A percentile compares a stretch with the other conserved stretches of the same genome.
Evolutionary conservation across 805 yeast species (phyloP).

Genomic region (Candida dajiaensis): DNA sequence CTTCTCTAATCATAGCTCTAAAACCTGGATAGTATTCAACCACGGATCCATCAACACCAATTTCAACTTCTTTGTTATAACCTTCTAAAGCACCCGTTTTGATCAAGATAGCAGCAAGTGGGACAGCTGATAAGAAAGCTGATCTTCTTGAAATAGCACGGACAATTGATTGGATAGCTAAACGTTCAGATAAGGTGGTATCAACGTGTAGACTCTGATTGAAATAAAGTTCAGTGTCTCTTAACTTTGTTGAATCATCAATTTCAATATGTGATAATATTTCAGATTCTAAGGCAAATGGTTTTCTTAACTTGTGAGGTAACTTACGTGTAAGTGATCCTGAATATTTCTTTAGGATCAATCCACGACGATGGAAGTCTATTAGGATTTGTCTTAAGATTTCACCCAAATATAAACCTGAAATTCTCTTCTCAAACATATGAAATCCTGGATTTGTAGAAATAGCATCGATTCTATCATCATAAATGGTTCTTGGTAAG

Average conservation of each 20-base stretch:
- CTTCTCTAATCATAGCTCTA: slow-evolving; percentile 73
- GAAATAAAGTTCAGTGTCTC: slow-evolving; percentile 63
- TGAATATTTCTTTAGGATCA: slow-evolving; percentile 51
- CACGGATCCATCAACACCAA: slow-evolving; percentile 95
- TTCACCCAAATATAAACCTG: slow-evolving; percentile 93
- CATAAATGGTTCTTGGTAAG: slow-evolving; percentile 77
- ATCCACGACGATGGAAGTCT: slow-evolving; percentile 55
- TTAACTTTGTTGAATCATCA: slow-evolving; percentile 71
- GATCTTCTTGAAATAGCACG: slow-evolving; percentile 81
- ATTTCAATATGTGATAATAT: slow-evolving; percentile 82
- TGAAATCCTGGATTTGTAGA: slow-evolving; percentile 86
- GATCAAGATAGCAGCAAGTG: slow-evolving; percentile 73
- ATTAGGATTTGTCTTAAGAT: slow-evolving; percentile 67
- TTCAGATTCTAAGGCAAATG: slow-evolving; percentile 77
- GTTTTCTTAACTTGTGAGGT: slow-evolving; percentile 60
- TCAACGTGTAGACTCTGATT: slow-evolving; percentile 51
- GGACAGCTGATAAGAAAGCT: slow-evolving; percentile 82
- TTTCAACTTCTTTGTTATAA: slow-evolving; percentile 71
- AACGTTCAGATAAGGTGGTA: slow-evolving; percentile 62
- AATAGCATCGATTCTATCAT: slow-evolving; percentile 57
- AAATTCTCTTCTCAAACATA: slow-evolving; percentile 86
- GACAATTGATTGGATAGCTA: slow-evolving; percentile 64
- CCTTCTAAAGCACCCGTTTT: slow-evolving; percentile 59
- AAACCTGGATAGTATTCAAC: slow-evolving; percentile 94
- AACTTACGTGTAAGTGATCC: slow-evolving; percentile 27